A percentile compares a stretch with the other conserved stretches of the same genome.
phyloP scores from a whole-genome alignment of 2,329 filamentous ascomycete genomes.

The Conoideocrella luteorostrata region DNA sequence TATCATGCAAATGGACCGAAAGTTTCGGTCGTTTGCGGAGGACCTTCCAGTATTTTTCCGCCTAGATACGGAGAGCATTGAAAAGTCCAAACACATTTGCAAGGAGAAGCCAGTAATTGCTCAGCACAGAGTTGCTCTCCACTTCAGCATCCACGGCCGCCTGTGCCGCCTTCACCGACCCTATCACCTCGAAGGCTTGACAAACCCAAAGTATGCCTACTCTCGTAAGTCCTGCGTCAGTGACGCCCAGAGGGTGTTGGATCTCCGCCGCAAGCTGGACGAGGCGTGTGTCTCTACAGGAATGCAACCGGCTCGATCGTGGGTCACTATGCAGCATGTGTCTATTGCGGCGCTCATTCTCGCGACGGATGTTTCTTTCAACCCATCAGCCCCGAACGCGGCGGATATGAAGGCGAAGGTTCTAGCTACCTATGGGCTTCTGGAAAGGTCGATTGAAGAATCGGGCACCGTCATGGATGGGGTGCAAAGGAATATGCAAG shows the following conservation, averaged over 20 bases:
- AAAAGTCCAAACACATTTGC: conserved; percentile 2
- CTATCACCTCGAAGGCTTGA: conserved; percentile 7
- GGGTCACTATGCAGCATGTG: conserved; percentile 10
- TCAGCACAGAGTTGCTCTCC: conserved; percentile 8
- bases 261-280: conserved; percentile 9
- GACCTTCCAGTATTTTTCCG: conserved; percentile 7
- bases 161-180: conserved; percentile 12
- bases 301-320: conserved; percentile 6
- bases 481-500: conserved; percentile 8
- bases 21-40: conserved; percentile 7
- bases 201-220: conserved; percentile 7
- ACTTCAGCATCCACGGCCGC: conserved; percentile 10
- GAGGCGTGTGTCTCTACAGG: conserved; percentile 2
- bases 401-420: conserved; percentile 6
- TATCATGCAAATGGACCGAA: conserved; percentile 8
- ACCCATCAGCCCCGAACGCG: conserved; percentile 5
- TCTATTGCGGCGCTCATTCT: conserved; percentile 11
- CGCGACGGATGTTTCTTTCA: conserved; percentile 8
- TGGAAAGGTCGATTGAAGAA: conserved; percentile 8
- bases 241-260: conserved; percentile 8
- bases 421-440: conserved; percentile 8
- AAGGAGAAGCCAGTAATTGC: conserved; percentile 6
- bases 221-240: conserved; percentile 8
- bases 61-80: conserved; percentile 6
- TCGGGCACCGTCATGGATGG: conserved; percentile 7